These are phyloP conservation scores for Lachnellula hyalina DNA, from an alignment of 2,329 filamentous ascomycete genomes.

Conservation along the genomic window DNA sequence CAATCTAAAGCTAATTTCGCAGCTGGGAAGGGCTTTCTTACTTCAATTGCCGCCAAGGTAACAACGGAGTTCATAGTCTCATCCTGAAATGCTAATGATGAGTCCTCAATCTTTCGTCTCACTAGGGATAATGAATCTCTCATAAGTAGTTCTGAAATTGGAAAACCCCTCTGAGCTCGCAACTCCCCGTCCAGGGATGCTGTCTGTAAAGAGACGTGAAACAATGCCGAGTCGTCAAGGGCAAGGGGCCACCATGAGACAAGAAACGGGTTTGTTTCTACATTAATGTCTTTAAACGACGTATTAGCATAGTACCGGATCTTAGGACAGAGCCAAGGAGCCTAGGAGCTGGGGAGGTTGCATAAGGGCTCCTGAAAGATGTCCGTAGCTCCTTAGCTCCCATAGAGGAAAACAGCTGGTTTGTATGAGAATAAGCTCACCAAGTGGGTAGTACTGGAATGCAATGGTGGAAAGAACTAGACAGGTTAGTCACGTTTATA, in stretches of 20 bases:
- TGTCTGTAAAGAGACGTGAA: slow-evolving; percentile 55
- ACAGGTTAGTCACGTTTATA: slow-evolving; percentile 13
- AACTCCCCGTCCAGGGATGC: slow-evolving; percentile 52
- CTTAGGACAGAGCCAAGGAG: no score
- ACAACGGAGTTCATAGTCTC: slow-evolving; percentile 53
- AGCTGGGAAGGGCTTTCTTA: slow-evolving; percentile 37
- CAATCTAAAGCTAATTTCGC: slow-evolving; percentile 38
- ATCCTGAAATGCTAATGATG: slow-evolving; percentile 44
- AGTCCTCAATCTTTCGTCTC: slow-evolving; percentile 43
- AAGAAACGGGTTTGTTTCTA: slow-evolving; percentile 51
- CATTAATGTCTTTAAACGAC: slow-evolving; percentile 41
- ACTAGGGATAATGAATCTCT: slow-evolving; percentile 49
- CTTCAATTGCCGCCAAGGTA: slow-evolving; percentile 53
- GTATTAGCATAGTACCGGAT: no score
- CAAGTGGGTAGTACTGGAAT: slow-evolving; percentile 51
- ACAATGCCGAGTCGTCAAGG: slow-evolving; percentile 49
- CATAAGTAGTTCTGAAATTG: slow-evolving; percentile 51
- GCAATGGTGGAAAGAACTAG: slow-evolving; percentile 52
- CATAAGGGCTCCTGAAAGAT: no score
- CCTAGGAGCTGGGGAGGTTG: no score
- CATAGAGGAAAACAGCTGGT: no score
- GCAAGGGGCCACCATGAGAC: slow-evolving; percentile 56
- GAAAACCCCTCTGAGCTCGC: slow-evolving; percentile 46
- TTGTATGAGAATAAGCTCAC: no score
- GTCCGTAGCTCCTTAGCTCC: no score